Percentiles rank a stretch among this genome's conserved stretches.
Conservation (phyloP, 805 yeast genomes). For the Schizosaccharomyces lindneri region DNA sequence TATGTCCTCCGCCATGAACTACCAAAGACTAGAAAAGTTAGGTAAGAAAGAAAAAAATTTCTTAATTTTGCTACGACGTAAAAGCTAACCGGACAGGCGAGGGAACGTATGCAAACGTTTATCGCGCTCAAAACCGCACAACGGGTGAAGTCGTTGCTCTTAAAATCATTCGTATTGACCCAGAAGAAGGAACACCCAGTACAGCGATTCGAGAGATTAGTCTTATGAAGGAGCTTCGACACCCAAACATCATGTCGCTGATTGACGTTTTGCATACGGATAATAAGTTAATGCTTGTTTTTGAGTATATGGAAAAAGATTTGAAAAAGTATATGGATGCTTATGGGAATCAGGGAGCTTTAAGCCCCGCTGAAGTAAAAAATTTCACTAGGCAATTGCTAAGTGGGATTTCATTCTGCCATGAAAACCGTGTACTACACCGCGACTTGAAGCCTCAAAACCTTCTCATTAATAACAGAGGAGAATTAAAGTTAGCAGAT, state of each 20-base stretch:
- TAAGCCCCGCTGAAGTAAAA: constrained; percentile 39
- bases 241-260: constrained; percentile 72
- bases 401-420: constrained; percentile 71
- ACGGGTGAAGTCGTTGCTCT: constrained; percentile 81
- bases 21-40: constrained; percentile 36
- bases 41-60: constrained; percentile 17
- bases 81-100: constrained; percentile 16
- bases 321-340: constrained; percentile 84
- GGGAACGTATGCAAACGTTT: constrained; percentile 96
- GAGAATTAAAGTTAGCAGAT: constrained; percentile 82
- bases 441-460: constrained; percentile 86
- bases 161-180: constrained; percentile 80
- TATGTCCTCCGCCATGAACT: constrained; percentile 1
- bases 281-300: constrained; percentile 77
- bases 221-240: constrained; percentile 77
- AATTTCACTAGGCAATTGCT: constrained; percentile 85
- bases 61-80: not conserved
- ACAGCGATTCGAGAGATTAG: constrained; percentile 95
- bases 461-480: constrained; percentile 64
- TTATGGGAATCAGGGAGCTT: constrained; percentile 50
- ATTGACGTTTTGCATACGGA: constrained; percentile 94
- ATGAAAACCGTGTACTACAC: constrained; percentile 61
- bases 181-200: constrained; percentile 96
- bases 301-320: constrained; percentile 83
- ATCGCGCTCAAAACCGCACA: constrained; percentile 68